Conservation (phyloP, 2,329 filamentous ascomycete genomes). For the Penicillium frequentans region DNA sequence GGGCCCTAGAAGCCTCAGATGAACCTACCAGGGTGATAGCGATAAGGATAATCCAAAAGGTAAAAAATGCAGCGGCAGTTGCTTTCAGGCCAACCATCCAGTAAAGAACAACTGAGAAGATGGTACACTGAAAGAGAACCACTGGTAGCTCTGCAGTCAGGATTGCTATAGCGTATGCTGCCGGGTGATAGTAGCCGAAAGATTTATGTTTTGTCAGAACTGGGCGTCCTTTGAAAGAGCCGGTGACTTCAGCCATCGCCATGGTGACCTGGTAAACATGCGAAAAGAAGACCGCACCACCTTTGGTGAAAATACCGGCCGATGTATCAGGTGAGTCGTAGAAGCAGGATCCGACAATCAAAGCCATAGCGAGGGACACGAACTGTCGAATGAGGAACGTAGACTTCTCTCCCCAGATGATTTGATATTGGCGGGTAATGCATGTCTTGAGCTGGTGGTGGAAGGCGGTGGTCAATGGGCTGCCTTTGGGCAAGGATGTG, state of each 20-base stretch:
- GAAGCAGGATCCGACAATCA: conserved; percentile 64
- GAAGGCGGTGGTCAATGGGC: conserved; percentile 59
- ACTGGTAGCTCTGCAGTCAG: conserved; percentile 54
- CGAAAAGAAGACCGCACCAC: conserved; percentile 64
- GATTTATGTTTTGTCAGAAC: conserved; percentile 60
- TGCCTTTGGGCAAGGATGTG: conserved; percentile 53
- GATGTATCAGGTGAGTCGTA: conserved; percentile 62
- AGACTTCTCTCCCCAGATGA: conserved; percentile 64
- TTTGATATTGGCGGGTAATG: conserved; percentile 63
- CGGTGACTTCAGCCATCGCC: conserved; percentile 66
- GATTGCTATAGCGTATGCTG: conserved; percentile 44
- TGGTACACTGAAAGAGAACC: conserved; percentile 59
- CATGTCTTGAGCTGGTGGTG: conserved; percentile 57
- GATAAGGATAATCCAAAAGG: conserved; percentile 59
- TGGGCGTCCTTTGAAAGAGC: conserved; percentile 61
- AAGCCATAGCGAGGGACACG: conserved; percentile 35
- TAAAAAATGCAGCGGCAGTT: conserved; percentile 59
- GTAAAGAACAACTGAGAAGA: conserved; percentile 61
- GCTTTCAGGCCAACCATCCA: conserved; percentile 62
- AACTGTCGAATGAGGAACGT: conserved; percentile 57
- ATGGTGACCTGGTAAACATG: conserved; percentile 63
- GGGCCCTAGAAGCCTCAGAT: not conserved
- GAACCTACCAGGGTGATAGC: conserved; percentile 51
- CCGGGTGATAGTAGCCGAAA: conserved; percentile 59
- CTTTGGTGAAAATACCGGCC: conserved; percentile 63